phyloP scores from a whole-genome alignment of 2,329 filamentous ascomycete species.

The Colletotrichum sp. region DNA sequence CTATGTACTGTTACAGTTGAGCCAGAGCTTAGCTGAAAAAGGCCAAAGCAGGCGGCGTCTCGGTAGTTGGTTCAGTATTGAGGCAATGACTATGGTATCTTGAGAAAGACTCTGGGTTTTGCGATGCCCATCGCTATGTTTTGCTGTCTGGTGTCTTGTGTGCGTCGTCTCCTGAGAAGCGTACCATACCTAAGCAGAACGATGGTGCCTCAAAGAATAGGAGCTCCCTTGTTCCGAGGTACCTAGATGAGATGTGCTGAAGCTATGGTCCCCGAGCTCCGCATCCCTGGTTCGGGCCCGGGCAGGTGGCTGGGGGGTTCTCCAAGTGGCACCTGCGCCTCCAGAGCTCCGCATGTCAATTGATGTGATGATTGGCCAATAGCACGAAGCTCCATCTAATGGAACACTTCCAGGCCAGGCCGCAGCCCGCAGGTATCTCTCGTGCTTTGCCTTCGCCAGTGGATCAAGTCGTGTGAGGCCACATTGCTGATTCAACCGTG shows the following conservation, averaged over 20 bases:
- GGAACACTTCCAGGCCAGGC: neutral
- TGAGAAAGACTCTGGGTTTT: neutral
- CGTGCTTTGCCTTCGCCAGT: neutral
- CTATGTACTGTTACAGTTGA: constrained; percentile 22
- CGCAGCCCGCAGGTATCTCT: neutral
- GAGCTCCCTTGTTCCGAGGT: neutral
- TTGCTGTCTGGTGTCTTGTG: neutral
- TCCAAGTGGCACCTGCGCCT: constrained; percentile 2
- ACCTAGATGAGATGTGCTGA: neutral
- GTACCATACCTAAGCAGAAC: neutral
- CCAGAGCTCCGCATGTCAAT: neutral
- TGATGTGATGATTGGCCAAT: neutral
- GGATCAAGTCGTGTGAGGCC: constrained; percentile 21
- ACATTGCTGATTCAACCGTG: constrained; percentile 9
- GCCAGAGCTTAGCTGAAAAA: constrained; percentile 10
- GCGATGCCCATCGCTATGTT: neutral
- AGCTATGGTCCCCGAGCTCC: neutral
- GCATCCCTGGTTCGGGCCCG: neutral
- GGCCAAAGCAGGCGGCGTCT: constrained; percentile 3
- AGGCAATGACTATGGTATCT: constrained; percentile 12
- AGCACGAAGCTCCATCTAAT: neutral
- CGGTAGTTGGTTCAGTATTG: constrained; percentile 9
- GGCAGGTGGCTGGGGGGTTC: constrained; percentile 1
- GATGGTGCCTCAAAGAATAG: neutral
- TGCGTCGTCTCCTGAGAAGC: neutral